phyloP scores from a whole-genome alignment of 2,329 filamentous ascomycete species.

The Monosporascus sp. region DNA sequence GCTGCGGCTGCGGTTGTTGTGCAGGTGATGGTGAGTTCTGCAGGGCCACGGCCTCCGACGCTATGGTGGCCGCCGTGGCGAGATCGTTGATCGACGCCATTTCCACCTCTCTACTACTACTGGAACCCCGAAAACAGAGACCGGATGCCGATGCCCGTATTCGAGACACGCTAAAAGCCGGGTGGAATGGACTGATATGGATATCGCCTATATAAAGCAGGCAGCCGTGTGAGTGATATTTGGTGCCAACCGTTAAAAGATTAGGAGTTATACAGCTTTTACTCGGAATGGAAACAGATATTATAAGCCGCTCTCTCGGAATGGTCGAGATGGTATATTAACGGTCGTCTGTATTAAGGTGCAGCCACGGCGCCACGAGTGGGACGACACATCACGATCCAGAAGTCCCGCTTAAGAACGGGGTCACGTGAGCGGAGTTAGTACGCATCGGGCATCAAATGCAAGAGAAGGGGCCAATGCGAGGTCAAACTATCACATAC shows the following conservation, averaged over 20 bases:
- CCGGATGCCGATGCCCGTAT: no score
- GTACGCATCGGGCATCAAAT: no score
- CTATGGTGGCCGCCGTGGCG: conserved; percentile 42
- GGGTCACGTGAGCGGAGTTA: not conserved
- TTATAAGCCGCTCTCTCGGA: no score
- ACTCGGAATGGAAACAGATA: no score
- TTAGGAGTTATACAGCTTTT: no score
- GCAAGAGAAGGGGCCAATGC: no score
- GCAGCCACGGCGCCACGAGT: not conserved
- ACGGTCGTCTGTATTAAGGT: not conserved
- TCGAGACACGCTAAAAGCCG: no score
- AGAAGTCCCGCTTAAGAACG: not conserved
- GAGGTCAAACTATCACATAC: no score
- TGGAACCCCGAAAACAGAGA: not conserved
- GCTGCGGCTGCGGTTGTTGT: conserved; percentile 2
- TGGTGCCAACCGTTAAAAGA: no score
- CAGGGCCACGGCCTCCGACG: conserved; percentile 29
- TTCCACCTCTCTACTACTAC: not conserved
- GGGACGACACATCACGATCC: not conserved
- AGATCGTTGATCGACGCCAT: conserved; percentile 47
- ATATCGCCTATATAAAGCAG: no score
- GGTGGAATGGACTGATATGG: no score
- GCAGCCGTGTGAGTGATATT: no score
- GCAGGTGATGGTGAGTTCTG: conserved; percentile 7
- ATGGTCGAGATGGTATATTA: not conserved